Conservation (phyloP, 441 rosid species). For the Sinapis alba region DNA sequence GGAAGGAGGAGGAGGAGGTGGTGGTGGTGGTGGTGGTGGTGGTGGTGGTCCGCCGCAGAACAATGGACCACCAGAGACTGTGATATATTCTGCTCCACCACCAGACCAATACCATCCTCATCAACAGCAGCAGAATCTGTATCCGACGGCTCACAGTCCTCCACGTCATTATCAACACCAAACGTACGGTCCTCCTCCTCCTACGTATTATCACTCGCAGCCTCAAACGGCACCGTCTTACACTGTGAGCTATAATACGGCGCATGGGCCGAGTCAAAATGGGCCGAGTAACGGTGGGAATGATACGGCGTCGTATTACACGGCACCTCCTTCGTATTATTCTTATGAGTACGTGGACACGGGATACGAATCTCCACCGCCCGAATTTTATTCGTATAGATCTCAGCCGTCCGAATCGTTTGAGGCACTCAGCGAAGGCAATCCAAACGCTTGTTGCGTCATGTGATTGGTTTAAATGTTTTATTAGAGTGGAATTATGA, state of each 20-base stretch:
- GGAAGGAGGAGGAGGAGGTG: constrained; percentile 35
- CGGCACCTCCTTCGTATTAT: constrained; percentile 50
- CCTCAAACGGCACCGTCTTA: constrained; percentile 46
- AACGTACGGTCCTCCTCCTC: constrained; percentile 33
- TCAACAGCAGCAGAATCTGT: constrained; percentile 15
- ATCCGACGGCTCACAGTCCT: constrained; percentile 48
- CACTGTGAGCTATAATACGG: constrained; percentile 53
- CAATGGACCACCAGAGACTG: constrained; percentile 37
- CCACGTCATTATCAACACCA: constrained; percentile 45
- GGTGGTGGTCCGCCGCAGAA: constrained; percentile 30
- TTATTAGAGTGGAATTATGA: neutral
- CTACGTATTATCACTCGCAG: constrained; percentile 41
- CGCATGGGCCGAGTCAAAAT: constrained; percentile 36
- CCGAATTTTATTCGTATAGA: constrained; percentile 45
- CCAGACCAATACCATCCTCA: constrained; percentile 21
- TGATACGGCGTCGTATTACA: constrained; percentile 41
- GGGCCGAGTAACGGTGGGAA: constrained; percentile 35
- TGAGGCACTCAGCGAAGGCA: constrained; percentile 83
- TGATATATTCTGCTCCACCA: constrained; percentile 44
- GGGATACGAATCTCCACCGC: constrained; percentile 43
- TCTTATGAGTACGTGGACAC: constrained; percentile 50
- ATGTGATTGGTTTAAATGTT: constrained; percentile 50
- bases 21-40: constrained; percentile 35
- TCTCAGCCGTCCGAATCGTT: constrained; percentile 62
- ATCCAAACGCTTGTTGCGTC: constrained; percentile 83